Conservation (phyloP, 1,139 yeast species). For the Zygosaccharomyces pseudobailii region DNA sequence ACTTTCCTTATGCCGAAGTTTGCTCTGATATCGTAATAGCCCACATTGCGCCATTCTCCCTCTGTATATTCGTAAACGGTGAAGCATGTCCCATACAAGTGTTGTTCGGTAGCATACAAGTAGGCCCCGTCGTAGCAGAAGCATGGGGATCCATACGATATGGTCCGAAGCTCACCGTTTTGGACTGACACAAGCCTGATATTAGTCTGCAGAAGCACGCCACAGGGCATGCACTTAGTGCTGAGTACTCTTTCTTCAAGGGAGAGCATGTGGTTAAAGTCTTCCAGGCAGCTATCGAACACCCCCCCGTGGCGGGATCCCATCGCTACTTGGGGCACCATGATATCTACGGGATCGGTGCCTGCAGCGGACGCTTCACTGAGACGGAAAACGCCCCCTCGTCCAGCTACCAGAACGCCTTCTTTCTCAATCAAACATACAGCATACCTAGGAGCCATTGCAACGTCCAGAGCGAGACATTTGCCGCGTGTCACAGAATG, state of each 20-base stretch:
- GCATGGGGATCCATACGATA: constrained; percentile 8
- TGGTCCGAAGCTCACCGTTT: neutral
- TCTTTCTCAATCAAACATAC: constrained; percentile 3
- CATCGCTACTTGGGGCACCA: neutral
- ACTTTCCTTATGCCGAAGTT: constrained; percentile 20
- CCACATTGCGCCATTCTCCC: constrained; percentile 21
- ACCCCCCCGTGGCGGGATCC: constrained; percentile 3
- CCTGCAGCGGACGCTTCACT: neutral
- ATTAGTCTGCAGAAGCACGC: constrained; percentile 10
- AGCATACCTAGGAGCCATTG: constrained; percentile 2
- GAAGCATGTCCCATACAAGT: constrained; percentile 24
- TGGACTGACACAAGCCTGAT: constrained; percentile 5
- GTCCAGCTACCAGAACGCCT: constrained; percentile 6
- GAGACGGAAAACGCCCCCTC: neutral
- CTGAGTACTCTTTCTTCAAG: constrained; percentile 7
- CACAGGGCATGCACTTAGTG: constrained; percentile 1
- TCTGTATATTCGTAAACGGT: constrained; percentile 15
- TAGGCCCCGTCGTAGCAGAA: constrained; percentile 11
- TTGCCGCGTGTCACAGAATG: neutral
- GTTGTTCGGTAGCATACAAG: constrained; percentile 18
- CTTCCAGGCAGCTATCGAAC: neutral
- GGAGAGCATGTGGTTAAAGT: neutral
- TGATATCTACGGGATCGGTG: neutral
- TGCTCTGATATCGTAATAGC: constrained; percentile 23
- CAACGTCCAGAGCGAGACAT: constrained; percentile 2